Base-by-base conservation (phyloP, 176 grass and related monocot genomes). In the Avena atlantica region DNA sequence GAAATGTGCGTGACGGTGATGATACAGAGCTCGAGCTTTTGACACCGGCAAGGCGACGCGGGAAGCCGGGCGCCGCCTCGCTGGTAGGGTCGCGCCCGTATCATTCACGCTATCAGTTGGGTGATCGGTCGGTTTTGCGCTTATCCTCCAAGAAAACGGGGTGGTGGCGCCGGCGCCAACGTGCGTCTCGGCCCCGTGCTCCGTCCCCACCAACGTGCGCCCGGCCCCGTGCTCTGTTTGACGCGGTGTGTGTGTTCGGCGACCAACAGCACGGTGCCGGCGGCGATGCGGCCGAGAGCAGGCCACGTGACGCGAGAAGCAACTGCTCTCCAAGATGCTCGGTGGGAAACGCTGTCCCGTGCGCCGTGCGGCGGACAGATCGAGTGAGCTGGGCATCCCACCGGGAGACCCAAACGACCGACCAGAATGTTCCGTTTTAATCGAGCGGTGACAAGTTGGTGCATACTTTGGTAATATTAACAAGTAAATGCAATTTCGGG, bases 281-380 rank as follows among this genome's bases (percentile, higher is more conserved):
- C 55, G 44, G 77, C 60, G 74, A 57, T n/a, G 71, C 44, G 79
- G 65, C 73, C 6, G 0, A 53, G 66, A 65, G 4, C 17, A 2
- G 29, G 64, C 73, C 89, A 90, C 84, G 79, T 83, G 64, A 58
- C 56, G 12, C 23, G 50, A 45, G 52, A 3, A 14, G 27, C 21
- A 0, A 0, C 34, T 19, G 67, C 81, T 58, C 9, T 52, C 69
- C 44, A 10, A 36, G 71, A 44, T n/a, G 36, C 60, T 61, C 9
- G 73, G 42, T 44, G 16, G 40, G 40, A 42, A 42, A 42, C 40
- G 40, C 40, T 42, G 40, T 42, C 6, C 40, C 37, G 37, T 40
- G 5, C 37, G 4, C 37, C 40, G 40, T 42, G 40, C 40, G 40
- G 40, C 40, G 3, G 31, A 34, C 31, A 4, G 42, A 44, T 44